Conservation (phyloP, 2,329 filamentous ascomycete genomes). For the Botrytis aclada region DNA sequence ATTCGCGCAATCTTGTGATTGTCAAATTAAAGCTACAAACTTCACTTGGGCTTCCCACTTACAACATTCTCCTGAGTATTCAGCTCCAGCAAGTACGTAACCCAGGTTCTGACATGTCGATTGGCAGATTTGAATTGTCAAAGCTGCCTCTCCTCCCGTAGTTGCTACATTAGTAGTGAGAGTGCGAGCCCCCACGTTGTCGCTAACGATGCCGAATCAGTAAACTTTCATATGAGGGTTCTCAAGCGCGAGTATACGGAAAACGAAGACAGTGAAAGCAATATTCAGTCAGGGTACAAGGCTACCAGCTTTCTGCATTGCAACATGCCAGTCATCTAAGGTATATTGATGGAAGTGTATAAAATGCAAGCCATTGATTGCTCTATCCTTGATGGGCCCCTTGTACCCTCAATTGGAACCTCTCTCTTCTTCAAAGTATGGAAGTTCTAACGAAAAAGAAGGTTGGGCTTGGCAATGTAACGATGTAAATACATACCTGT, state of each 20-base stretch:
- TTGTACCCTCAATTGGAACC: neutral
- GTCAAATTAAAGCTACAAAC: slow-evolving; percentile 4
- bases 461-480: slow-evolving; percentile 11
- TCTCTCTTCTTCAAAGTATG: neutral
- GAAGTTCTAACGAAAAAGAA: neutral
- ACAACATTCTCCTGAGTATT: slow-evolving; percentile 47
- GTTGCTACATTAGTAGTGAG: slow-evolving; percentile 20
- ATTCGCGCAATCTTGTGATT: slow-evolving; percentile 20
- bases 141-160: slow-evolving; percentile 21
- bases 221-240: neutral
- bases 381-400: neutral
- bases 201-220: slow-evolving; percentile 12
- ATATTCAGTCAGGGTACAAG: neutral
- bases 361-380: neutral
- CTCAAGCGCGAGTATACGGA: neutral
- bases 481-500: slow-evolving; percentile 14
- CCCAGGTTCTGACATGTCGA: slow-evolving; percentile 28
- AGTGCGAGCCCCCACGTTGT: slow-evolving; percentile 11
- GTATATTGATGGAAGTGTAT: neutral
- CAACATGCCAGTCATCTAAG: neutral
- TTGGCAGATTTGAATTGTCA: slow-evolving; percentile 30
- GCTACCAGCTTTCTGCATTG: slow-evolving; percentile 1
- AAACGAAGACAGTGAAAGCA: neutral
- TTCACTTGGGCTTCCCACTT: slow-evolving; percentile 14
- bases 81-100: slow-evolving; percentile 44